These are phyloP conservation scores for Fusarium denticulatum DNA, from an alignment of 2,329 filamentous ascomycete genomes.

Conservation along the genomic window DNA sequence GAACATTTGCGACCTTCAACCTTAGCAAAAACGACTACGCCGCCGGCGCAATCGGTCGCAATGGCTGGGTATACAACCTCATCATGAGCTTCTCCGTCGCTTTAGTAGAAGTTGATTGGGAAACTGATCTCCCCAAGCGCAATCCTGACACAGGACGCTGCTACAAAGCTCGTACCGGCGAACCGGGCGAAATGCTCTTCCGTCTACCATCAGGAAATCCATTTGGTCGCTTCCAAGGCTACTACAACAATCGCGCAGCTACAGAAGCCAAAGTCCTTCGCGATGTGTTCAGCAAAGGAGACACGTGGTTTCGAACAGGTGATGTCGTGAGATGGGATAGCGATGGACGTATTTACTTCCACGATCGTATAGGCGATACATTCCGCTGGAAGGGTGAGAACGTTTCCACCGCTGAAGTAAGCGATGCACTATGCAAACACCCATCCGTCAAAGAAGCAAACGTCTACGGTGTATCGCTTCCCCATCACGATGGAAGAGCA, in stretches of 20 bases:
- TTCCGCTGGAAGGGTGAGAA: slow-evolving; percentile 88
- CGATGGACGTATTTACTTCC: slow-evolving; percentile 81
- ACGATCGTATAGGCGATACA: slow-evolving; percentile 81
- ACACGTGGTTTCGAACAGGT: slow-evolving; percentile 86
- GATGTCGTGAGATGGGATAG: slow-evolving; percentile 78
- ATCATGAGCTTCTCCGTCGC: slow-evolving; percentile 62
- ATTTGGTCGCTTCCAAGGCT: slow-evolving; percentile 77
- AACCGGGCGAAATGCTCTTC: slow-evolving; percentile 81
- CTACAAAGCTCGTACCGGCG: slow-evolving; percentile 63
- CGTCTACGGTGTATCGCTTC: slow-evolving; percentile 84
- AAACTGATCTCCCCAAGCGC: slow-evolving; percentile 73
- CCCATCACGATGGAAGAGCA: slow-evolving; percentile 83
- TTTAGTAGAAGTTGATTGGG: slow-evolving; percentile 76
- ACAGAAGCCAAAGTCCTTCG: slow-evolving; percentile 79
- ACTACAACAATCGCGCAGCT: slow-evolving; percentile 78
- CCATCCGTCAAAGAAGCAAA: slow-evolving; percentile 78
- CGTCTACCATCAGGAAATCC: slow-evolving; percentile 73
- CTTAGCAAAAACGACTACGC: slow-evolving; percentile 75
- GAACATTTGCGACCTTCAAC: slow-evolving; percentile 76
- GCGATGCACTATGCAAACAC: slow-evolving; percentile 76
- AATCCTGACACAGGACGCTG: slow-evolving; percentile 77
- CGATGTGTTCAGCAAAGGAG: slow-evolving; percentile 77
- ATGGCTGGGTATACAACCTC: slow-evolving; percentile 68
- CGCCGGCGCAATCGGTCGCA: slow-evolving; percentile 81
- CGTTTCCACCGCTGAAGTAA: slow-evolving; percentile 83